A percentile compares a stretch with the other conserved stretches of the same genome.
Evolutionary conservation across 225 moss, liverwort and hornwort species (phyloP).

Genomic region (Straminergon stramineum): DNA sequence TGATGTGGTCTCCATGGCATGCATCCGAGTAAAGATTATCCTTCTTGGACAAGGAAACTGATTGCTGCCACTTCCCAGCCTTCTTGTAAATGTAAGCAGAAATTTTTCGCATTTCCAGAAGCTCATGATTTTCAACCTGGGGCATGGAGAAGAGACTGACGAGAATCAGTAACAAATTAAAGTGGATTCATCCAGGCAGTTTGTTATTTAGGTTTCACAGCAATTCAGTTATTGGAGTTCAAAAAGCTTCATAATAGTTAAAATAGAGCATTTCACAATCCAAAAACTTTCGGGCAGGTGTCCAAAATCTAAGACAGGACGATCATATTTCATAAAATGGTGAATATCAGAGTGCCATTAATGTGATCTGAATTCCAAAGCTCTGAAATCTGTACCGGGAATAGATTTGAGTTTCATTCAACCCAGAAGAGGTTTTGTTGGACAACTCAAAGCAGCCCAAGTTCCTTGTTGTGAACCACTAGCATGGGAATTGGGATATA

Average conservation of each 20-base stretch:
- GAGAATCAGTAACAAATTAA: neutral
- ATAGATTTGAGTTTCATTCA: neutral
- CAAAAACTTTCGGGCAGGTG: neutral
- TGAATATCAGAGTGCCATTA: neutral
- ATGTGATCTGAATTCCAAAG: neutral
- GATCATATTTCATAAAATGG: neutral
- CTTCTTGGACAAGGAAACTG: constrained; percentile 84
- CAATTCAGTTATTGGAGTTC: neutral
- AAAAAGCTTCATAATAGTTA: neutral
- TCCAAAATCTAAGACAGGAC: neutral
- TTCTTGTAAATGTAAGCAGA: constrained; percentile 92
- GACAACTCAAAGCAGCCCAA: neutral
- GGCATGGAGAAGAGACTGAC: too few relatives aligned
- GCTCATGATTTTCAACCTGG: too few relatives aligned
- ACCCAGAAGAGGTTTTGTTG: neutral
- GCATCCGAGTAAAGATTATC: constrained; percentile 71
- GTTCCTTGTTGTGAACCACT: neutral
- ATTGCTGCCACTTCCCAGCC: constrained; percentile 84
- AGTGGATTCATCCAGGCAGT: neutral
- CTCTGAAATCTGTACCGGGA: neutral
- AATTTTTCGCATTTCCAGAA: constrained; percentile 74
- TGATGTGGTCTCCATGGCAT: constrained; percentile 92
- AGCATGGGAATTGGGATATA: too few relatives aligned
- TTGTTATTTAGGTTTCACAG: neutral
- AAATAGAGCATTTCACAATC: too few relatives aligned